Evolutionary conservation across 202 grass and related monocot genomes (phyloP), one percentile per base, ranked within the genome.

Genomic region (Sporobolus alterniflorus): DNA sequence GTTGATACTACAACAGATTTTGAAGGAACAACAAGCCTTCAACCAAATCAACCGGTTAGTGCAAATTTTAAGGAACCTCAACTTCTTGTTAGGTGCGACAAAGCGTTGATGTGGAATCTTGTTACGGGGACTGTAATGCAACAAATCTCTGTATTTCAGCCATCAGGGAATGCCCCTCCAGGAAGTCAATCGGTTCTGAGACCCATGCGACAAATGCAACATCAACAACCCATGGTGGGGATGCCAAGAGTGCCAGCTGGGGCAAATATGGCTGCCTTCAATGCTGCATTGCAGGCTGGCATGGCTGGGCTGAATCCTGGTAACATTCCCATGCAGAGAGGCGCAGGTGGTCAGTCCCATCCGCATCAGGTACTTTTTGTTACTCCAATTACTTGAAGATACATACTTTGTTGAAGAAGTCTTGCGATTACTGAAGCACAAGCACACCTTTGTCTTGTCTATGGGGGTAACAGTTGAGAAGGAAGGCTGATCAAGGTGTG

Each of bases 1-100:
- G 96, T 99, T 65, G 96, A 99, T 78, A 92, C 89, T 24, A 86
- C 89, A 83, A 94, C 91, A 31, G 96, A 99, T 85, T 99, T 99
- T 81, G 96, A 99, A 92, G 96, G 96, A 85, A 99, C 96, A 25
- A 86, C 91, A 61, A 91, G 87, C 67, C 89, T 99, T 87, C 93
- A 99, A 89, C 89, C 93, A 87, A 88, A 85, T 91, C 96, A 99
- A 77, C 87, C 85, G 83, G 93, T 32, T 71, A 14, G 77, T 13
- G 64, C 39, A 69, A 47, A 29, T 63, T 71, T 78, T 56, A 78
- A 55, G 34, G 51, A 68, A 46, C 64, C 13, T 13, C 11, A 50
- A 72, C 9, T 50, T 75, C 30, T 74, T 76, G 33, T 33, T 65
- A 49, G 11, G 52, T 48, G 32, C 59, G 67, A 67, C 52, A 75